Evolutionary conservation across 441 rosid species (phyloP), one percentile per base, ranked within the genome.

Genomic region (Populus hybrid): DNA sequence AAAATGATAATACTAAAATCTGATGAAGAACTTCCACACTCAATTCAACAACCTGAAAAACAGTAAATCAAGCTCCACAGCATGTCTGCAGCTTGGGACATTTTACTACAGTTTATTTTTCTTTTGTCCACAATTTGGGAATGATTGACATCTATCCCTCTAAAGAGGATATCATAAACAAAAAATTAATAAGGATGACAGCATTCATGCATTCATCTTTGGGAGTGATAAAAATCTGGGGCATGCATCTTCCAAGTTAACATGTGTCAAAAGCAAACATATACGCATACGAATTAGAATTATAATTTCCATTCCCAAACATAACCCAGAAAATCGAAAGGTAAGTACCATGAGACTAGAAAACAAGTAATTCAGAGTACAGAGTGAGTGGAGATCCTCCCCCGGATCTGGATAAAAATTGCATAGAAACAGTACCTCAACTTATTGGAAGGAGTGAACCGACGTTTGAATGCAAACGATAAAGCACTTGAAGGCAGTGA

Each of bases 401-500:
- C 61, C 61, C 0, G 61, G 61, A 54, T 54, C n/a, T 18, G n/a
- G n/a, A 54, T 18, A 54, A 42, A 42, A 54, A 54, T 54, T 54
- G 21, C n/a, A 54, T 69, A 79, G 73, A 38, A 20, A 77, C 80
- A 85, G 82, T 78, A 96, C 99, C 98, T 94, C 84, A 96, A 82
- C 87, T 96, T 96, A 84, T 90, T 90, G 59, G 89, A 81, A 75
- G 95, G 89, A 84, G 84, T 87, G 82, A 94, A 86, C 65, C 86
- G 88, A 40, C 97, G 96, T 81, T 94, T 94, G 85, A 94, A 89
- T 8, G 96, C 98, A 83, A 92, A 85, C 24, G 98, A 91, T 66
- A 86, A 32, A 77, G 95, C 89, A 81, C 90, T 96, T 9, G 96
- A 89, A 81, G 99, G 98, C 79, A 94, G 85, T 8, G 96, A 92